Conservation (phyloP, 2,329 filamentous ascomycete genomes). For the Orbilia brochopaga region DNA sequence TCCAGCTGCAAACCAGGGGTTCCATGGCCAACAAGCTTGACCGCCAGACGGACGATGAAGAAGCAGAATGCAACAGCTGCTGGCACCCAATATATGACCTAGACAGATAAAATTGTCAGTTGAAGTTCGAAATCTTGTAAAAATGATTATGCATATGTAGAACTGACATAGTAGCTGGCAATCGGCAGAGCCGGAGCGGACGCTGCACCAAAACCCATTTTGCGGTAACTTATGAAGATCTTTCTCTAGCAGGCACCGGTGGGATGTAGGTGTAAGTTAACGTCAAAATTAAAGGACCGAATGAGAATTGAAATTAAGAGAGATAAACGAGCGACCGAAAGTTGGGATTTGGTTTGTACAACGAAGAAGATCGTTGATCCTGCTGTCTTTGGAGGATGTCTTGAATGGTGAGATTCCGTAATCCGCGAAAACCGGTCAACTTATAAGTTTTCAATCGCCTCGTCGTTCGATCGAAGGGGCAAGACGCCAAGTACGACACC, state of each 20-base stretch:
- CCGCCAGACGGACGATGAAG: conserved; percentile 30
- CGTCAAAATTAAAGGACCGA: conserved; percentile 14
- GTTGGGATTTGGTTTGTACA: conserved; percentile 23
- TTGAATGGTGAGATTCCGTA: conserved; percentile 9
- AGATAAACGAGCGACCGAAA: conserved; percentile 18
- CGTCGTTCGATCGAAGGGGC: too few relatives aligned
- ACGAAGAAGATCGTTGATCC: conserved; percentile 16
- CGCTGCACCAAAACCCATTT: conserved; percentile 45
- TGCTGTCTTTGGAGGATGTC: conserved; percentile 42
- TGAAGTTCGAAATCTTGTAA: too few relatives aligned
- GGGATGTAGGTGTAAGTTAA: not conserved
- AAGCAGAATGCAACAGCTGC: conserved; percentile 34
- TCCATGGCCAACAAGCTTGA: conserved; percentile 20
- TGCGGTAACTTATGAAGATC: conserved; percentile 2
- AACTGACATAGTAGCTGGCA: conserved; percentile 38
- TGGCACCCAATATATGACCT: conserved; percentile 47
- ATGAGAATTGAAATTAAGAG: conserved; percentile 12
- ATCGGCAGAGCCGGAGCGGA: conserved; percentile 30
- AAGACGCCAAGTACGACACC: not conserved
- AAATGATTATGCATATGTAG: too few relatives aligned
- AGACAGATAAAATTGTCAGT: not conserved
- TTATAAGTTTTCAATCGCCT: conserved; percentile 43
- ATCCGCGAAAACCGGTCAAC: conserved; percentile 16
- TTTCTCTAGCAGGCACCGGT: not conserved
- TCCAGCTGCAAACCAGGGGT: conserved; percentile 34